Conservation (phyloP, 2,329 filamentous ascomycete genomes). For the Hawksworthiomyces lignivorus region DNA sequence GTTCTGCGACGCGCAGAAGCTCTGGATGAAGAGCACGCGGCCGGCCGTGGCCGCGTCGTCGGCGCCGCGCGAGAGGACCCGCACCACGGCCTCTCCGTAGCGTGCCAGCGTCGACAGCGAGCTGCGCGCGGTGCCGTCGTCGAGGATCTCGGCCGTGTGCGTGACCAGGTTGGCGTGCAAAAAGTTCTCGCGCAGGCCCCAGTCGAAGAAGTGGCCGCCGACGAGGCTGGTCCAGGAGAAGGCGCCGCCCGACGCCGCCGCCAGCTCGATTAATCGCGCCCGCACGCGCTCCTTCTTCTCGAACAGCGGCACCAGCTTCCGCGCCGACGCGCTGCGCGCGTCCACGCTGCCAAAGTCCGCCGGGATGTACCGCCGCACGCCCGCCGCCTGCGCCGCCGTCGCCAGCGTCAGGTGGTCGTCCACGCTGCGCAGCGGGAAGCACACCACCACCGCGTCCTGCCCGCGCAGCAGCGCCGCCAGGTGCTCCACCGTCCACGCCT, state of each 20-base stretch:
- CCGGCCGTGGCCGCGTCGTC: slow-evolving; percentile 22
- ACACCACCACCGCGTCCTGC: slow-evolving; percentile 30
- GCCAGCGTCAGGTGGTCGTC: slow-evolving; percentile 27
- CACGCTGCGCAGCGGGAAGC: slow-evolving; percentile 24
- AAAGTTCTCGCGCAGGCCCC: slow-evolving; percentile 29
- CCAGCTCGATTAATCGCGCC: slow-evolving; percentile 21
- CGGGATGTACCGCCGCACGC: slow-evolving; percentile 30
- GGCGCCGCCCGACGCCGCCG: slow-evolving; percentile 12
- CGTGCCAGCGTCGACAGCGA: slow-evolving; percentile 28
- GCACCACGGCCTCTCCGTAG: slow-evolving; percentile 26
- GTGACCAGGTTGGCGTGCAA: slow-evolving; percentile 26
- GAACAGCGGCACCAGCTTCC: slow-evolving; percentile 29
- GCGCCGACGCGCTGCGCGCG: slow-evolving; percentile 24
- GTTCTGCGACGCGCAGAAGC: slow-evolving; percentile 31
- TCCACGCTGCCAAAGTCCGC: slow-evolving; percentile 35
- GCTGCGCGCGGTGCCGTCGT: slow-evolving; percentile 23
- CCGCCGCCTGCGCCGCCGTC: slow-evolving; percentile 28
- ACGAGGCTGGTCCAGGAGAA: slow-evolving; percentile 32
- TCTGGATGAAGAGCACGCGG: slow-evolving; percentile 30
- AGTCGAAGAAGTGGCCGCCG: slow-evolving; percentile 34
- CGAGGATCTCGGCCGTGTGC: slow-evolving; percentile 26
- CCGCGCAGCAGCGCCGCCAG: slow-evolving; percentile 24
- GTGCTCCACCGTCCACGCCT: slow-evolving; percentile 22
- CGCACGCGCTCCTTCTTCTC: slow-evolving; percentile 27
- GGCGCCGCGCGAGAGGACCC: slow-evolving; percentile 19